phyloP scores from a whole-genome alignment of 2,329 filamentous ascomycete genomes.

The Mollisiaceae sp. region DNA sequence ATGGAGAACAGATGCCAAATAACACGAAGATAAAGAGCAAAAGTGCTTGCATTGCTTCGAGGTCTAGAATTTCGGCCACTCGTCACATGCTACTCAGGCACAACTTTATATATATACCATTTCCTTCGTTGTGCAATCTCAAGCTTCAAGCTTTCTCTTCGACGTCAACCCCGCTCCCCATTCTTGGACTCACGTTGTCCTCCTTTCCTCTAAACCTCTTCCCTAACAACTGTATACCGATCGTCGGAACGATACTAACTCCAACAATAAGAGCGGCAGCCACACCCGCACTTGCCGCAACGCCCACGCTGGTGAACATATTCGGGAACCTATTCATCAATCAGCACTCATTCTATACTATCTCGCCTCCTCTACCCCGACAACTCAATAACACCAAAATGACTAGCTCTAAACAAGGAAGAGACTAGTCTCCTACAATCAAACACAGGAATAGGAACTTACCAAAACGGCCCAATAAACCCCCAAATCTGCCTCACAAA shows the following conservation, averaged over 20 bases:
- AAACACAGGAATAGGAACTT: too few species aligned
- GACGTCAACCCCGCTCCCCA: background rate
- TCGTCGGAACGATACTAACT: conserved; percentile 41
- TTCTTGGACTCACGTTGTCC: background rate
- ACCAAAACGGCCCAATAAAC: conserved; percentile 43
- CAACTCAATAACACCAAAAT: too few species aligned
- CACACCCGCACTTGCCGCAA: conserved; percentile 45
- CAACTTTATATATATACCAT: too few species aligned
- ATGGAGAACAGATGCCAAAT: background rate
- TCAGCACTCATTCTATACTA: too few species aligned
- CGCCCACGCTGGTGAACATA: conserved; percentile 46
- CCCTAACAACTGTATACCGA: conserved; percentile 41
- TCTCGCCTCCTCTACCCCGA: too few species aligned
- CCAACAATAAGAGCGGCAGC: conserved; percentile 45
- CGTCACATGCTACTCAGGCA: too few species aligned
- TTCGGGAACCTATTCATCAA: conserved; percentile 41
- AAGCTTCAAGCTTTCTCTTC: background rate
- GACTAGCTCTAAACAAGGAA: too few species aligned
- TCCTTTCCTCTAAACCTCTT: conserved; percentile 6
- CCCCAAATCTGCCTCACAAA: conserved; percentile 60
- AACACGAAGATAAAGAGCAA: background rate
- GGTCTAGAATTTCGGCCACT: too few species aligned
- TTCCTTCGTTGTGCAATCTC: too few species aligned
- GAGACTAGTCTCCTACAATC: too few species aligned
- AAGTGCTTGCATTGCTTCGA: too few species aligned